phyloP scores from a whole-genome alignment of 1,284 basidiomycete species.

The Rhodotorula sp. region DNA sequence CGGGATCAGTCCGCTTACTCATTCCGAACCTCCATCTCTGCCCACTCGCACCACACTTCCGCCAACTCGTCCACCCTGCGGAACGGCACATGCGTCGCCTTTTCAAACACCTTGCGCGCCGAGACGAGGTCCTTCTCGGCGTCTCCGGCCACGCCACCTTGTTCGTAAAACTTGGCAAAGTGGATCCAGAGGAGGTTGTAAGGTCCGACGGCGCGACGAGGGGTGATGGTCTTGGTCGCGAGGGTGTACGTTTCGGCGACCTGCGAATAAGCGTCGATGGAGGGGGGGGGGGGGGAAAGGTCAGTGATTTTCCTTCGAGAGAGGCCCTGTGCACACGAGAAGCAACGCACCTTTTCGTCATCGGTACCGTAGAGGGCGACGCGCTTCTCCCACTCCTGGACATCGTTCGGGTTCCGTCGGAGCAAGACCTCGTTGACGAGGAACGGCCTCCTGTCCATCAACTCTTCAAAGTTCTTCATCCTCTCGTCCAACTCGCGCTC shows the following conservation, averaged over 20 bases:
- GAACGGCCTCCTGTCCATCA: slow-evolving; percentile 95
- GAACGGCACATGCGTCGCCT: slow-evolving; percentile 86
- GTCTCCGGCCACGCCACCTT: slow-evolving; percentile 63
- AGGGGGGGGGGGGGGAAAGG: too few relatives aligned
- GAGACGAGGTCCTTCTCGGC: slow-evolving; percentile 79
- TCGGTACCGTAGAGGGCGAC: slow-evolving; percentile 90
- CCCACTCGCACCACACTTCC: slow-evolving; percentile 99
- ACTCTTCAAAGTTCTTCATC: slow-evolving; percentile 90
- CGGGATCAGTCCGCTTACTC: slow-evolving; percentile 62
- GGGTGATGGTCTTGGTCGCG: slow-evolving; percentile 83
- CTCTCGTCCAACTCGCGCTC: slow-evolving; percentile 82
- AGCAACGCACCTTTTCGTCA: slow-evolving; percentile 72
- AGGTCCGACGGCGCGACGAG: slow-evolving; percentile 88
- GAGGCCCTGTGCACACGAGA: too few relatives aligned
- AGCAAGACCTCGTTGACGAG: slow-evolving; percentile 93
- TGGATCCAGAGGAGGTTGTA: slow-evolving; percentile 88
- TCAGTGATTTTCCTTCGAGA: too few relatives aligned
- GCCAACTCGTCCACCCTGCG: slow-evolving; percentile 96
- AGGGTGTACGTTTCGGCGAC: slow-evolving; percentile 89
- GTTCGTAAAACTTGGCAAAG: slow-evolving; percentile 97
- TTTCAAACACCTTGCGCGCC: slow-evolving; percentile 89
- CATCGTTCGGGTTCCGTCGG: slow-evolving; percentile 93
- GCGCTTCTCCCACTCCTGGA: slow-evolving; percentile 99
- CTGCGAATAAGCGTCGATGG: slow-evolving; percentile 53
- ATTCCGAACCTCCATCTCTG: slow-evolving; percentile 94